Evolutionary conservation across 2,329 filamentous ascomycete genomes (phyloP).

Genomic region (Venturia asperata): DNA sequence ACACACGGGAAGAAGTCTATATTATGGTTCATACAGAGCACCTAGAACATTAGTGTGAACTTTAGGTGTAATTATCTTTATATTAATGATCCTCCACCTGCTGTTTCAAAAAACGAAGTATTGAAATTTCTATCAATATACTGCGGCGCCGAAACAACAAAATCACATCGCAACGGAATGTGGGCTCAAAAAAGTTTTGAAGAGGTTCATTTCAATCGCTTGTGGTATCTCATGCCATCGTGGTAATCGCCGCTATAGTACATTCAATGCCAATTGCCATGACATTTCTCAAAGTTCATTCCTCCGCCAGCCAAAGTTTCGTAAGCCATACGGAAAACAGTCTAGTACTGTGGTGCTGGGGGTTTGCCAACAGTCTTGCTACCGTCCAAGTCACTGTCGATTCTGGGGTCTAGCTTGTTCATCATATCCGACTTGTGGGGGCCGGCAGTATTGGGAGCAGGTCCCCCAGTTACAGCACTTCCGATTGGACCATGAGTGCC

Average conservation of each 20-base stretch:
- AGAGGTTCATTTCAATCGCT: background rate
- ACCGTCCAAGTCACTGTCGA: constrained; percentile 32
- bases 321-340: background rate
- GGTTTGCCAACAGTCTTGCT: constrained; percentile 26
- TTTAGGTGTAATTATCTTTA: constrained; percentile 10
- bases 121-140: too few species aligned
- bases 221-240: constrained; percentile 13
- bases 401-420: constrained; percentile 33
- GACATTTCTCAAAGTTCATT: background rate
- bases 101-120: too few species aligned
- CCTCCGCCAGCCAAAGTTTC: too few species aligned
- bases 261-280: background rate
- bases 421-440: constrained; percentile 30
- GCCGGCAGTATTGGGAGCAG: constrained; percentile 30
- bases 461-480: constrained; percentile 22
- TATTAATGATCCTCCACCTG: constrained; percentile 11
- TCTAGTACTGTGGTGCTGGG: constrained; percentile 13
- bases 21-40: background rate
- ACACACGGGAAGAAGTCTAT: background rate
- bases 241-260: constrained; percentile 8
- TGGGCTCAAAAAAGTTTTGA: too few species aligned
- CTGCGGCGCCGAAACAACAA: too few species aligned
- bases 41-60: constrained; percentile 9
- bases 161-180: too few species aligned
- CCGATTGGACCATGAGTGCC: background rate